Evolutionary conservation across 2,329 filamentous ascomycete genomes (phyloP).

Genomic region (Pseudopithomyces maydicus): DNA sequence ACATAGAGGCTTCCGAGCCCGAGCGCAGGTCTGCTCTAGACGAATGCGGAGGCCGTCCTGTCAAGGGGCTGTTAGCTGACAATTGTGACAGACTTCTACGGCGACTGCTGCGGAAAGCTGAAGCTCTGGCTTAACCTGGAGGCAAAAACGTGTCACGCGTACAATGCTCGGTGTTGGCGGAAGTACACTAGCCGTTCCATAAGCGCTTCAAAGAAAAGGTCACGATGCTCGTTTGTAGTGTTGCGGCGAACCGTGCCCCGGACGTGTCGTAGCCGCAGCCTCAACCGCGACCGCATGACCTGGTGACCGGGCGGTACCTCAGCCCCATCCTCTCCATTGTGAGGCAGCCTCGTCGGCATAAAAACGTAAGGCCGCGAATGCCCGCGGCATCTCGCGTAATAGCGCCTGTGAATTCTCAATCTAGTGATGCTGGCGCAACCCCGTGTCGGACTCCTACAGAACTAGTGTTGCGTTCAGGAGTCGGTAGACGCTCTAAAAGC

Average conservation of each 20-base stretch:
- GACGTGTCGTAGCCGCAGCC: conserved; percentile 27
- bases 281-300: conserved; percentile 1
- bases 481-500: conserved; percentile 13
- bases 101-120: background rate
- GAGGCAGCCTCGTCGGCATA: conserved; percentile 11
- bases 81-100: background rate
- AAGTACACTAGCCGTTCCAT: conserved; percentile 10
- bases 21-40: background rate
- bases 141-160: conserved; percentile 18
- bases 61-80: background rate
- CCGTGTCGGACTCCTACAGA: background rate
- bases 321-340: conserved; percentile 20
- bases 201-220: conserved; percentile 24
- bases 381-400: conserved; percentile 14
- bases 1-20: background rate
- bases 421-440: background rate
- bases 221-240: conserved; percentile 37
- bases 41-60: background rate
- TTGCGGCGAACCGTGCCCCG: conserved; percentile 26
- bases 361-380: conserved; percentile 22
- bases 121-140: background rate
- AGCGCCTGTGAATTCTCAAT: background rate
- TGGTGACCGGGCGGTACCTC: conserved; percentile 29
- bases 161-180: conserved; percentile 19
- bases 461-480: conserved; percentile 9